Evolutionary conservation across 2,329 filamentous ascomycete genomes (phyloP), one percentile per base, ranked within the genome.

Genomic region (Verticillium longisporum): DNA sequence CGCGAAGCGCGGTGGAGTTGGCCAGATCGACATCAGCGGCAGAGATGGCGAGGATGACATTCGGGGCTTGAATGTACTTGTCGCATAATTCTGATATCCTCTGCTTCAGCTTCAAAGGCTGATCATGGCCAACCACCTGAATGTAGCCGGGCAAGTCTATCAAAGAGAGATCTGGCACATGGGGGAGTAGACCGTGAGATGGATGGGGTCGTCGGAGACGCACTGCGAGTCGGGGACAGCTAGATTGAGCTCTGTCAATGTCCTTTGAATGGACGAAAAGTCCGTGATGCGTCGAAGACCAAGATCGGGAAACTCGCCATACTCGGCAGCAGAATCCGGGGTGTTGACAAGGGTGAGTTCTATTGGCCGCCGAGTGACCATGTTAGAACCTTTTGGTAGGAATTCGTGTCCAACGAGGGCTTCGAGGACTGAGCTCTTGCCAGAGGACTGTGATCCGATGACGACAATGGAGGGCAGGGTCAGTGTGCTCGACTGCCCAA

Each of bases 141-240:
- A 99, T 99, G 72, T 99, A 99, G 5, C 95, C 95, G 0, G 95
- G 95, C 14, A 99, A 82, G 74, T 99, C 96, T 68, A 98, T 99
- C 54, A 99, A 81, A 2, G 94, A 98, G 13, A 99, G 82, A 71
- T 99, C 95, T 0, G 95, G 95, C 31, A 99, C 93, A 67, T 96
- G 0, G 93, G 93, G 0, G 95, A 99, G 74, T 96, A 96, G 59
- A 99, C 96, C 2, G 91, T 91, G 45, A 99, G 85, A 68, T 97
- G 93, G 67, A 99, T 99, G 0, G 95, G 95, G 67, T 99, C 95
- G 71, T 99, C 93, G 0, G 92, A 94, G 26, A 99, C 94, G 73
- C 95, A 99, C 67, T 98, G 89, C 26, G 86, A 84, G 61, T 94
- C 91, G 1, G 95, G 90, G 7, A 99, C 94, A 3, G 96, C 93